phyloP scores from a whole-genome alignment of 2,329 filamentous ascomycete species.

The Cladorrhinum sp. region DNA sequence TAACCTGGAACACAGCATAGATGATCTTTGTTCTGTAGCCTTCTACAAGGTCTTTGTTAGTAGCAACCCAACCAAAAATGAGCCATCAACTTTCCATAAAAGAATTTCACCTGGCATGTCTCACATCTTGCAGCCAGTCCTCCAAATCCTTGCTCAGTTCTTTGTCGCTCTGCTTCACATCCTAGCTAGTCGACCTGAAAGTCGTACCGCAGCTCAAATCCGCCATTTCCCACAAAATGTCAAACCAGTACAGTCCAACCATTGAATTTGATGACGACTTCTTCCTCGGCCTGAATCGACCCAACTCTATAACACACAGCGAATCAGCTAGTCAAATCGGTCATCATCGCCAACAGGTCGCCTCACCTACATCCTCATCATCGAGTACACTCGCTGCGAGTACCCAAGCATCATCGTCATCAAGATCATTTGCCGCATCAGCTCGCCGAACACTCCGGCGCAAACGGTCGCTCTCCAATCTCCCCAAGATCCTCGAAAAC shows the following conservation, averaged over 20 bases:
- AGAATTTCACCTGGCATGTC: not conserved
- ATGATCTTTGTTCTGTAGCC: not conserved
- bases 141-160: not conserved
- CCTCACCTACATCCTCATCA: not conserved
- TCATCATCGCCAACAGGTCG: not conserved
- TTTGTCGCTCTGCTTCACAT: not conserved
- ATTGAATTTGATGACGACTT: not conserved
- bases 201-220: not conserved
- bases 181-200: too few species aligned
- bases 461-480: not conserved
- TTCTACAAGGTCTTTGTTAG: not conserved
- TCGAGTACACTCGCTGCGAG: not conserved
- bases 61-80: not conserved
- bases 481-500: not conserved
- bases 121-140: not conserved
- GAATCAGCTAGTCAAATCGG: not conserved
- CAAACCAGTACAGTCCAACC: not conserved
- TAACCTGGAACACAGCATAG: not conserved
- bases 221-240: not conserved
- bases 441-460: not conserved
- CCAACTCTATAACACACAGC: not conserved
- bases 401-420: not conserved
- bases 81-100: not conserved
- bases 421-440: not conserved
- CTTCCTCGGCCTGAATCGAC: not conserved